Base-by-base conservation (phyloP, 2,329 filamentous ascomycete species). In the Exserohilum rostratum region DNA sequence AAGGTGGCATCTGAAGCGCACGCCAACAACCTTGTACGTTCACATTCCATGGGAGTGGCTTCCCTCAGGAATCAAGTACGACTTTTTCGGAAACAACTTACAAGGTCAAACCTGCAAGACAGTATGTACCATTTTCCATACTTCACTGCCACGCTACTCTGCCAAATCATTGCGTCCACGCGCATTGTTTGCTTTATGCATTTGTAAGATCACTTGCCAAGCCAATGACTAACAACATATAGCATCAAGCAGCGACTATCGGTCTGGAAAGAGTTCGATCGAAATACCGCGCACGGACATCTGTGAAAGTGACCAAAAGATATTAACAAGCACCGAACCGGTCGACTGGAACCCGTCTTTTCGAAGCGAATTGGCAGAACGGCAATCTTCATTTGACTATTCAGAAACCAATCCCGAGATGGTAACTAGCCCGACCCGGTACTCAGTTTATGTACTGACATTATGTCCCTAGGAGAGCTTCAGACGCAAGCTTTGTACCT, bases 31-130 rank as follows among this genome's bases (percentile, higher is more conserved):
- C 61, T 79, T 34, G 65, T 62, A 46, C 70, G 74, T 34, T 62
- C 75, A n/a, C 77, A 79, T 58, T 65, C 66, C 13, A 69, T 68
- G 25, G 77, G 79, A 64, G 50, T 79, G 9, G 67, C 69, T n/a
- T 74, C 75, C 6, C 55, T 77, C 30, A 70, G 65, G 20, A 66
- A 73, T 18, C 76, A 79, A 57, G 67, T 75, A 34, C 64, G 62
- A 43, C 64, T 74, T 13, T 67, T 79, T 31, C 77, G 79, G 60
- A 66, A 71, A 25, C 71, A 71, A 51, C 62, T 35, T 54, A 61
- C 22, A 61, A 66, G 27, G 50, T 27, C 35, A 13, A 33, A 44
- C 31, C 62, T 72, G 17, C n/a, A 30, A 48, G 60, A 40, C 57
- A 61, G 29, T 63, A 66, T 29, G 53, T 30, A 31, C n/a, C 29